Evolutionary conservation across 306 rosid genomes (phyloP), one percentile per base, ranked within the genome.

Genomic region (Malus orientalis): DNA sequence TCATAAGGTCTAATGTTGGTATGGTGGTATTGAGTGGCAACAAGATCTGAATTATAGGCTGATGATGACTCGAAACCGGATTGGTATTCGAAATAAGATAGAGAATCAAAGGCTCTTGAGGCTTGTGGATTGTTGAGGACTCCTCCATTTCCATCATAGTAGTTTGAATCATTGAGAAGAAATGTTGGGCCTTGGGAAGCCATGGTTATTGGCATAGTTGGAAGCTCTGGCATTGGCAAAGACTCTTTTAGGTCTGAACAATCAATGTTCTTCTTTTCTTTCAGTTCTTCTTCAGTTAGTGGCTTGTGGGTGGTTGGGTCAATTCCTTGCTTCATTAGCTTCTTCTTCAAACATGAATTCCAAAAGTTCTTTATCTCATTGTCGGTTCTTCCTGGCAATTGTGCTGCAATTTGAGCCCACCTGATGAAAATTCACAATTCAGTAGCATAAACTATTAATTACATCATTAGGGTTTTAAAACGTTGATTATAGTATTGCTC

Each of bases 331-430:
- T 91, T 94, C 84, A 91, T 29, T 22, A 95, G 88, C 87, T 95
- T 95, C 93, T 95, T 95, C 87, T 95, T 95, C 85, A 95, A 54
- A 70, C 89, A 88, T 30, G 98, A 95, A 85, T 95, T 92, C 98
- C 98, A 95, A 47, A 92, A 95, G 63, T 95, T 95, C 61, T 95
- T 95, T 2, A 95, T 95, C 89, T 94, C 98, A 73, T 94, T 94
- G 42, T 94, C 98, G 38, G 98, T 94, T 87, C 98, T 92, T 69
- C 98, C 98, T 0, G 98, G 98, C 58, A 92, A 87, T 71, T 92
- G 97, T 22, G 97, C 91, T 42, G 98, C 96, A 69, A 95, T 95
- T 75, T 95, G 98, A 25, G 98, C 97, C 98, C 98, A 95, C 88
- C 98, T 94, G 81, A 77, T 66, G 58, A 71, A 44, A 63, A 18